Evolutionary conservation across 2,329 filamentous ascomycete genomes (phyloP).

Genomic region (Ophiostoma ips): DNA sequence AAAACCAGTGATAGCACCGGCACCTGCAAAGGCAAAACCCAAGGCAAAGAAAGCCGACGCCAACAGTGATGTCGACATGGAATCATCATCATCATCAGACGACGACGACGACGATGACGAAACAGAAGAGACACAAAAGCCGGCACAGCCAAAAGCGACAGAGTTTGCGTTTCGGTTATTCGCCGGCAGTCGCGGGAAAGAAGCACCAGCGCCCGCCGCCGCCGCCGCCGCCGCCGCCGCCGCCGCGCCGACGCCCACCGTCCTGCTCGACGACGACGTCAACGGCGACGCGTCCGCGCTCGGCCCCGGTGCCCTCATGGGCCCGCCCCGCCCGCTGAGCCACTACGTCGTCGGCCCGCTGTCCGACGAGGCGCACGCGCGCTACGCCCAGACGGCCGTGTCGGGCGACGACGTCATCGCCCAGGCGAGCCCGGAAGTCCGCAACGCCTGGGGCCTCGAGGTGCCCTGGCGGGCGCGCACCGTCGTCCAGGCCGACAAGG

Average conservation of each 20-base stretch:
- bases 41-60: neutral
- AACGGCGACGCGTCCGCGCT: conserved; percentile 19
- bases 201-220: neutral
- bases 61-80: neutral
- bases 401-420: conserved; percentile 35
- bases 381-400: conserved; percentile 35
- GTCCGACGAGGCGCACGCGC: conserved; percentile 22
- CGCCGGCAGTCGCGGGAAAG: neutral
- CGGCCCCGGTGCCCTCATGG: conserved; percentile 26
- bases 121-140: neutral
- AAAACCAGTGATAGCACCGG: neutral
- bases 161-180: conserved; percentile 13
- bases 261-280: conserved; percentile 34
- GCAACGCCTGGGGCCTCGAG: conserved; percentile 42
- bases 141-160: neutral
- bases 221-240: no score
- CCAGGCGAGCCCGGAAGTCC: conserved; percentile 22
- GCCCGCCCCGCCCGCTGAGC: conserved; percentile 27
- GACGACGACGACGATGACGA: neutral
- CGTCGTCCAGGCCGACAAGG: conserved; percentile 21
- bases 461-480: conserved; percentile 43
- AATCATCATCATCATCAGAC: no score
- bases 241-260: conserved; percentile 23
- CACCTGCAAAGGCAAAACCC: neutral
- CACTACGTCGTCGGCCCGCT: conserved; percentile 34